Percentiles rank a stretch among this genome's conserved stretches.
phyloP scores from a whole-genome alignment of 1,284 basidiomycete species.

The Pseudozyma sp. region DNA sequence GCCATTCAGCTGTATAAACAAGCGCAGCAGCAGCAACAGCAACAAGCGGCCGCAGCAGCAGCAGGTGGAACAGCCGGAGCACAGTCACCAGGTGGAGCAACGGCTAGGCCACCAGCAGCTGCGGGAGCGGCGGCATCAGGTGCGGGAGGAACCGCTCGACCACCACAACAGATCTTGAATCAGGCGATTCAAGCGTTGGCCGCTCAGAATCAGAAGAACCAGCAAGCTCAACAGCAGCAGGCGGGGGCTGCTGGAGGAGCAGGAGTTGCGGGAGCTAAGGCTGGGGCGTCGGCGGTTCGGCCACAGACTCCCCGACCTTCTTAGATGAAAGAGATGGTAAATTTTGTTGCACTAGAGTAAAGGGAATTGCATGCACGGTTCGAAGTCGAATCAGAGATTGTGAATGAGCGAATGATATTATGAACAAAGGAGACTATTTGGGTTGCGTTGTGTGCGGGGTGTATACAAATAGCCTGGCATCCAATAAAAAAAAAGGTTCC shows the following conservation, averaged over 20 bases:
- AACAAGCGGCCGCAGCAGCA: slow-evolving; percentile 6
- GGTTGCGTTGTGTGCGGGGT: neutral
- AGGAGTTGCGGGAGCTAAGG: slow-evolving; percentile 1
- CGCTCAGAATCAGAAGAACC: slow-evolving; percentile 37
- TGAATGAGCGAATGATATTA: neutral
- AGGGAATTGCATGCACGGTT: too few relatives aligned
- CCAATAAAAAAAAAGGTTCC: neutral
- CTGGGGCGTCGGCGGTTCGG: slow-evolving; percentile 8
- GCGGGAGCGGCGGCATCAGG: neutral
- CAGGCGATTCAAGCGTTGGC: slow-evolving; percentile 47
- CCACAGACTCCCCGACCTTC: slow-evolving; percentile 5
- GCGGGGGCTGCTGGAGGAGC: slow-evolving; percentile 1
- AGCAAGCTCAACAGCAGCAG: slow-evolving; percentile 10
- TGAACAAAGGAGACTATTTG: neutral
- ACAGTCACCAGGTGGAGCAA: neutral
- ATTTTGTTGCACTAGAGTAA: too few relatives aligned
- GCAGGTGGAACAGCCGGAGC: neutral
- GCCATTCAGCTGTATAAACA: slow-evolving; percentile 63
- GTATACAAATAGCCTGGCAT: neutral
- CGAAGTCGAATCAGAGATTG: too few relatives aligned
- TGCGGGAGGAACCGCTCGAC: neutral
- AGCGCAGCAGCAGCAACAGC: slow-evolving; percentile 45
- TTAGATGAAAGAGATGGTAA: slow-evolving; percentile 1
- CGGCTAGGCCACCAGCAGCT: neutral
- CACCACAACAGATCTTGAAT: slow-evolving; percentile 41